Conservation (phyloP, 257 asterid species). For the Nicotiana attenuata region DNA sequence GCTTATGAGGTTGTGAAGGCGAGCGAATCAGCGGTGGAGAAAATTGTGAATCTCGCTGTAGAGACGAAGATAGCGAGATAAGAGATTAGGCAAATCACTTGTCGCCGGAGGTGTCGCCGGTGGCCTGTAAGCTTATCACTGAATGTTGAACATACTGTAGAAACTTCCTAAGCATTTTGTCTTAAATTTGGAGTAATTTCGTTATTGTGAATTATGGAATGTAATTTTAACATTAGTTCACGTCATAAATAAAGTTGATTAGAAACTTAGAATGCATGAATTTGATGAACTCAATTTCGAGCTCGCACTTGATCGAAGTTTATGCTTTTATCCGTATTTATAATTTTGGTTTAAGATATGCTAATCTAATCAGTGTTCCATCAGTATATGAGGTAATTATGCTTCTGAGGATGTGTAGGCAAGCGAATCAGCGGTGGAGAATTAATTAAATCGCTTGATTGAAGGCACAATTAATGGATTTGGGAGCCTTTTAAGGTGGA, state of each 20-base stretch:
- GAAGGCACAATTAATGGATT: no score
- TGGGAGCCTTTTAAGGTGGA: no score
- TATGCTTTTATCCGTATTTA: background rate
- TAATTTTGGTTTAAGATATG: background rate
- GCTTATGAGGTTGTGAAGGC: no score
- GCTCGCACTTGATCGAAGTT: background rate
- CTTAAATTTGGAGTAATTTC: background rate
- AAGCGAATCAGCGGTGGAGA: no score
- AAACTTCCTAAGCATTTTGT: background rate
- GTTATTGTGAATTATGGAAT: background rate
- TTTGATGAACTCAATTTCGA: background rate
- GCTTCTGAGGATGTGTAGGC: no score
- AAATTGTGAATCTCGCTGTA: conserved; percentile 69
- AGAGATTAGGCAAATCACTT: conserved; percentile 85
- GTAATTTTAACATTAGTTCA: background rate
- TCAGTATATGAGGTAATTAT: background rate
- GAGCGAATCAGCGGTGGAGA: no score
- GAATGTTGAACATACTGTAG: background rate
- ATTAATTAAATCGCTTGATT: no score
- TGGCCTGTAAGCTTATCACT: conserved; percentile 63
- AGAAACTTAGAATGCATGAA: background rate
- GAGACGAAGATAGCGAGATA: conserved; percentile 86
- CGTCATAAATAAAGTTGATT: background rate
- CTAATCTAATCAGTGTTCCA: background rate
- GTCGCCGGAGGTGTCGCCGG: conserved; percentile 96